Evolutionary conservation across 257 asterid species (phyloP).

Genomic region (Forsythia suspensa): DNA sequence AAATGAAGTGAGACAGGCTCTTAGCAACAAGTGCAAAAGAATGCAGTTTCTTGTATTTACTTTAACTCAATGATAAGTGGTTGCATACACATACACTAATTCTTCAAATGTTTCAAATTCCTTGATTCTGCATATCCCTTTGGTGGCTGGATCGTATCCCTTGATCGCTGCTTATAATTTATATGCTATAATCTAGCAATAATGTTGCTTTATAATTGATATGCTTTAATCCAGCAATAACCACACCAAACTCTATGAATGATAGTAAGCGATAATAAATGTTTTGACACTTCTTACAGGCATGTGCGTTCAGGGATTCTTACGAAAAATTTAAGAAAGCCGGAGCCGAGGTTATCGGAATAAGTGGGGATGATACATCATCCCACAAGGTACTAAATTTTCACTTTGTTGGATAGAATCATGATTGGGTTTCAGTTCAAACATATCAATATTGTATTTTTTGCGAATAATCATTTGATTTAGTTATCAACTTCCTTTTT

Average conservation of each 20-base stretch:
- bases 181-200: neutral
- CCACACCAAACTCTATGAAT: neutral
- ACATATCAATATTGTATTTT: neutral
- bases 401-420: neutral
- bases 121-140: neutral
- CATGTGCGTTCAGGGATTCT: constrained; percentile 97
- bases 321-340: constrained; percentile 97
- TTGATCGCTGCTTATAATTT: neutral
- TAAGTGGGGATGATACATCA: constrained; percentile 75
- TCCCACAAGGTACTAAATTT: constrained; percentile 79
- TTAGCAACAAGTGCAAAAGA: neutral
- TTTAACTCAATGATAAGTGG: neutral
- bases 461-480: neutral
- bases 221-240: neutral
- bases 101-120: neutral
- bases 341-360: constrained; percentile 93
- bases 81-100: neutral
- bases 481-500: neutral
- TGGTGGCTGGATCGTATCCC: neutral
- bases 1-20: neutral
- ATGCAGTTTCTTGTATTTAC: neutral
- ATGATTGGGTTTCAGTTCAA: neutral
- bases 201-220: neutral
- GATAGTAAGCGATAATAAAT: neutral
- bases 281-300: constrained; percentile 51